Evolutionary conservation across 768 basidiomycete species (phyloP).

Genomic region (Calvatia gigantea): DNA sequence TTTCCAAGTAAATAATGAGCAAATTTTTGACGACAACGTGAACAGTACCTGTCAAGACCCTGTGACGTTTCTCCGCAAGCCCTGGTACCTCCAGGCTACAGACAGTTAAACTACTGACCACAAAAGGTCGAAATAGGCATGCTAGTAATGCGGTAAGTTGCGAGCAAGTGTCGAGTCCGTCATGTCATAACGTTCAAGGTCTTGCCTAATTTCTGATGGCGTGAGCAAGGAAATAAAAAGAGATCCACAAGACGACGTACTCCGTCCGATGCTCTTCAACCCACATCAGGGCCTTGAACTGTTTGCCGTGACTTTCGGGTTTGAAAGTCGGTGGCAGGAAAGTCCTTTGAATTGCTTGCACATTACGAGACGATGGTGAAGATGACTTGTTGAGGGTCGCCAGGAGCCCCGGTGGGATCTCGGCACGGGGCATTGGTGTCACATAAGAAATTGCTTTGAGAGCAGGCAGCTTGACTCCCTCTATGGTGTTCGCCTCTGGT

Average conservation of each 20-base stretch:
- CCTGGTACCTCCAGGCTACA: slow-evolving; percentile 35
- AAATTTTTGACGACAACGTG: neutral
- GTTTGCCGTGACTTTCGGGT: slow-evolving; percentile 34
- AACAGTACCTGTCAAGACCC: slow-evolving; percentile 46
- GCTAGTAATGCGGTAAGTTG: slow-evolving; percentile 36
- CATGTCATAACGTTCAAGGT: slow-evolving; percentile 37
- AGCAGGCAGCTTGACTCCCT: slow-evolving; percentile 40
- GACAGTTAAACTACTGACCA: neutral
- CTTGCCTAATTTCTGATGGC: no score
- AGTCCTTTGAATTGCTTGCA: slow-evolving; percentile 25
- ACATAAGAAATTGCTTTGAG: slow-evolving; percentile 40
- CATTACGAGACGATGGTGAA: slow-evolving; percentile 23
- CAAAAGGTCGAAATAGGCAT: slow-evolving; percentile 13
- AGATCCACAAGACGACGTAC: slow-evolving; percentile 23
- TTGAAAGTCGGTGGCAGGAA: slow-evolving; percentile 39
- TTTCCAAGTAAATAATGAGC: neutral
- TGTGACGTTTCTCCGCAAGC: slow-evolving; percentile 54
- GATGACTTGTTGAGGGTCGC: slow-evolving; percentile 23
- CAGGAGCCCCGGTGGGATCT: slow-evolving; percentile 32
- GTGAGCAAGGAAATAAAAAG: neutral
- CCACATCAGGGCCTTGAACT: slow-evolving; percentile 54
- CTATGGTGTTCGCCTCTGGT: slow-evolving; percentile 31
- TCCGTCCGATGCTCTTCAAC: slow-evolving; percentile 46
- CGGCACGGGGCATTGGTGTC: slow-evolving; percentile 31
- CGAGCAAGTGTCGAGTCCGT: slow-evolving; percentile 25